phyloP scores from a whole-genome alignment of 352 stramenopile species.

The Phytophthora constricta region DNA sequence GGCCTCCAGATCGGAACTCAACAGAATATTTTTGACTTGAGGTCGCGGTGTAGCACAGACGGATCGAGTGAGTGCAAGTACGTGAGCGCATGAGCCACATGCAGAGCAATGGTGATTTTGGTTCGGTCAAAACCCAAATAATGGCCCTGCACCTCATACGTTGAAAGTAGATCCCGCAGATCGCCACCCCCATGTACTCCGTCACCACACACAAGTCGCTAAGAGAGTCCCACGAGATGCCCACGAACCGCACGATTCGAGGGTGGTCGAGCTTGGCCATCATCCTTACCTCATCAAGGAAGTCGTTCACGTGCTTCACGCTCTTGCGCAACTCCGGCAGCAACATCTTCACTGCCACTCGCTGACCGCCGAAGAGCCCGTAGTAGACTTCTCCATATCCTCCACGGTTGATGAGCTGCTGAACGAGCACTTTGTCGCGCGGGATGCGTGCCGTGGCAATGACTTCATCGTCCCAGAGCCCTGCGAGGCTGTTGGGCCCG shows the following conservation, averaged over 20 bases:
- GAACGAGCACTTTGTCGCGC: constrained; percentile 28
- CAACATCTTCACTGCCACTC: constrained; percentile 36
- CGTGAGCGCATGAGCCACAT: constrained; percentile 45
- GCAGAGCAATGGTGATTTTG: constrained; percentile 53
- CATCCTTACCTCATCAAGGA: constrained; percentile 54
- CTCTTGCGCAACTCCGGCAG: constrained; percentile 24
- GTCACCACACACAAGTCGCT: constrained; percentile 50
- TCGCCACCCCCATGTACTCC: constrained; percentile 73
- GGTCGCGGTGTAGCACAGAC: constrained; percentile 43
- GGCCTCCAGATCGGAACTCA: constrained; percentile 21
- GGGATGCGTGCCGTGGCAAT: constrained; percentile 37
- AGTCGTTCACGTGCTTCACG: constrained; percentile 28
- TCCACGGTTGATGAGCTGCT: constrained; percentile 32
- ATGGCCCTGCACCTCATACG: constrained; percentile 14
- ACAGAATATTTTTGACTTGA: constrained; percentile 52
- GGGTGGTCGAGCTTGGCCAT: constrained; percentile 55
- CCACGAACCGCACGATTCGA: constrained; percentile 61
- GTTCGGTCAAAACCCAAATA: constrained; percentile 32
- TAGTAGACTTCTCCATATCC: constrained; percentile 37
- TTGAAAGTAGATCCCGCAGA: constrained; percentile 50
- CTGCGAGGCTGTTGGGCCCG: constrained; percentile 3
- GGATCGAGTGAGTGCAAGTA: constrained; percentile 47
- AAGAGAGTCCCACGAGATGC: constrained; percentile 58
- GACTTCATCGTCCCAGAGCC: constrained; percentile 33
- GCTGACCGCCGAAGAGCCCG: constrained; percentile 20